Percentiles rank a stretch among this genome's conserved stretches.
phyloP scores from a whole-genome alignment of 2,329 filamentous ascomycete genomes.

The Aotearoamyces nothofagi region DNA sequence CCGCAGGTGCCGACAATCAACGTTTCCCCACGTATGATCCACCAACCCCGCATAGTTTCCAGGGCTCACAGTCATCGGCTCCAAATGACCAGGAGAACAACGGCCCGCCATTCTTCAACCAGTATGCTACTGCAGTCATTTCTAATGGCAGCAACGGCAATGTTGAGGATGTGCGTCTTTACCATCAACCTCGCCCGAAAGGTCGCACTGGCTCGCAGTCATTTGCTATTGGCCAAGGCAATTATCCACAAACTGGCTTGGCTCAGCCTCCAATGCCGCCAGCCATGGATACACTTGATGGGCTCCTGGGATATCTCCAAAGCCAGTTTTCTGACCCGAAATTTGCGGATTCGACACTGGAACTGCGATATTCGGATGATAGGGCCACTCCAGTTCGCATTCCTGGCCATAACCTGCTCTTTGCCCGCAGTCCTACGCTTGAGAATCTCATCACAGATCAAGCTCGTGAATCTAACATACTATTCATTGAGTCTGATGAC shows the following conservation, averaged over 20 bases:
- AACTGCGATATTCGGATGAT: constrained; percentile 28
- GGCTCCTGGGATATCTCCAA: constrained; percentile 24
- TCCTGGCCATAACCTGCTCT: constrained; percentile 37
- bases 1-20: constrained; percentile 10
- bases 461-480: constrained; percentile 14
- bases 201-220: constrained; percentile 7
- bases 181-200: constrained; percentile 12
- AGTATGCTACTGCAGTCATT: constrained; percentile 23
- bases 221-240: constrained; percentile 6
- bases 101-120: constrained; percentile 19
- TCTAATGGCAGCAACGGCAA: constrained; percentile 24
- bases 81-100: constrained; percentile 25
- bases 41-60: constrained; percentile 44
- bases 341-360: constrained; percentile 30
- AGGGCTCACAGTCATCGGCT: constrained; percentile 42
- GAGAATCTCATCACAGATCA: constrained; percentile 19
- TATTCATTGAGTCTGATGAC: constrained; percentile 33
- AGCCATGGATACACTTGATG: constrained; percentile 19
- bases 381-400: constrained; percentile 27
- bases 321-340: constrained; percentile 23
- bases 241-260: constrained; percentile 6
- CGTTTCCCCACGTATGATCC: constrained; percentile 27
- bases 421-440: constrained; percentile 34
- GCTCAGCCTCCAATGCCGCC: constrained; percentile 12
- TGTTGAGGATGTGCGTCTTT: constrained; percentile 16